A percentile compares a stretch with the other conserved stretches of the same genome.
Evolutionary conservation across 177 flowering plant genomes (phyloP).

Genomic region (Tripterygium wilfordii): DNA sequence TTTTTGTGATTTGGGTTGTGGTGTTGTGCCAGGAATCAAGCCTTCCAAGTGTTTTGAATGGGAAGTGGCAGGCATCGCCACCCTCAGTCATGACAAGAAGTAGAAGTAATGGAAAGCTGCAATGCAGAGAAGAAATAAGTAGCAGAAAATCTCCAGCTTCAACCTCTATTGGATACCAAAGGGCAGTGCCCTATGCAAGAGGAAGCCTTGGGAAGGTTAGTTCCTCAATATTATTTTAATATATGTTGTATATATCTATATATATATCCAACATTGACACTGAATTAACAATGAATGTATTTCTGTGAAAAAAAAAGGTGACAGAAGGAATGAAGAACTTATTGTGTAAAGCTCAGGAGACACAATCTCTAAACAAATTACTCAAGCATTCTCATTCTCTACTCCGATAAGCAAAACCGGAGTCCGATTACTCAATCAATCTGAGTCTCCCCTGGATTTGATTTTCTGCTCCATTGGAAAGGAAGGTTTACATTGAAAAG

Average conservation of each 20-base stretch:
- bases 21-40: conserved; percentile 60
- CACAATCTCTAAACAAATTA: conserved; percentile 34
- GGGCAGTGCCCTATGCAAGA: conserved; percentile 55
- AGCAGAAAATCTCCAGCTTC: conserved; percentile 69
- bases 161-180: conserved; percentile 29
- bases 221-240: not conserved
- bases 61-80: conserved; percentile 29
- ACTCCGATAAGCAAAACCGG: conserved; percentile 31
- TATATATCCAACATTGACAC: not conserved
- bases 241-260: not conserved
- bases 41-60: conserved; percentile 42
- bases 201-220: conserved; percentile 61
- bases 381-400: conserved; percentile 61
- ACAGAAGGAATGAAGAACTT: conserved; percentile 48
- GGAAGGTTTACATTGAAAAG: too few species aligned
- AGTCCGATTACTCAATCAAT: too few species aligned
- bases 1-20: too few species aligned
- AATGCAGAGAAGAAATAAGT: conserved; percentile 33
- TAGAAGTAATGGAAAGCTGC: conserved; percentile 30
- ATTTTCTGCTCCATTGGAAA: too few species aligned
- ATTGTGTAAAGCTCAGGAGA: conserved; percentile 43
- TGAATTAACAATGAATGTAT: not conserved
- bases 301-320: conserved; percentile 28
- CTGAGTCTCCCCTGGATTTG: too few species aligned
- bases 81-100: conserved; percentile 60